Base-by-base conservation (phyloP, 352 stramenopile species). In the Globisporangium barbulae region DNA sequence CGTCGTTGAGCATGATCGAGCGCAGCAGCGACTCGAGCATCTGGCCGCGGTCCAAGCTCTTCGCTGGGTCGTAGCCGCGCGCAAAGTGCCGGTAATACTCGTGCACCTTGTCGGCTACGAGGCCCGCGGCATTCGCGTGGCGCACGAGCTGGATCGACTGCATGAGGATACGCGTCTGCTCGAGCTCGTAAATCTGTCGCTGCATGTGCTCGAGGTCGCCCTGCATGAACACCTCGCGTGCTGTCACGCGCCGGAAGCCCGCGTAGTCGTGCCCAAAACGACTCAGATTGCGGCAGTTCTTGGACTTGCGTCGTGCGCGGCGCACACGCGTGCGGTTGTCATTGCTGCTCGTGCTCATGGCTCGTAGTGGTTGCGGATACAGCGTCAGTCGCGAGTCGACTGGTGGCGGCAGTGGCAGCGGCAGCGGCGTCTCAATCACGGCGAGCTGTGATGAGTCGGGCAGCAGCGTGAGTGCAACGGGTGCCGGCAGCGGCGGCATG, bases 21-120 rank as follows among this genome's bases (percentile, higher is more conserved):
- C 78, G 76, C 63, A 87, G 31, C 53, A 85, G 53, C 4, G 61
- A 62, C 63, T 87, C 78, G 17, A 77, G 64, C 35, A 61, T 47
- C 41, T 72, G 25, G 50, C 68, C 70, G 30, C 53, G 54, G 15
- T 54, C 53, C 5, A 21, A 21, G 19, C 44, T 61, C n/a, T 54
- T 62, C 1, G 56, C 60, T 50, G 76, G 75, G 53, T 89, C 67
- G 59, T 82, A 89, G 0, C 80, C 80, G 22, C 57, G 55, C 9
- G 56, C 42, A 54, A 89, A 89, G 39, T 74, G 74, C 22, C 63
- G 52, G 63, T 89, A 89, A 67, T 89, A 89, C 13, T 70, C 56
- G 35, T 56, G 57, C 37, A 82, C 68, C 42, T 81, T 85, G 45
- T 78, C 64, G 3, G 73, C 57, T 12, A 74, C 77, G 31, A 85